Base-by-base conservation (phyloP, 1,139 yeast genomes). In the Zygoascus meyerae region DNA sequence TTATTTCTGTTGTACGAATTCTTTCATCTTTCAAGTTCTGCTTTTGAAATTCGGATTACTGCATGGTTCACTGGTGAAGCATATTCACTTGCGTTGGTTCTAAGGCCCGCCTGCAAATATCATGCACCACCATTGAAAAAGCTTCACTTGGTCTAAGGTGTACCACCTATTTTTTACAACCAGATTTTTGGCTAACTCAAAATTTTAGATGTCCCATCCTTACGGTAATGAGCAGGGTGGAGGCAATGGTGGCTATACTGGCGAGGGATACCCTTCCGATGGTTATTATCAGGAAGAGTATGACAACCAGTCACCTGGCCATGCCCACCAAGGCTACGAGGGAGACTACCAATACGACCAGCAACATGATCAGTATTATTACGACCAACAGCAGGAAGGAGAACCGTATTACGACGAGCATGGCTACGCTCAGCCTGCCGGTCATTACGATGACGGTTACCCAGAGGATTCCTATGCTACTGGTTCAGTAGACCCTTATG, bases 371-470 rank as follows among this genome's bases (percentile, higher is more conserved):
- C 40, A 59, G 40, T 63, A 64, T 34, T 65, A 61, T 52, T 59
- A 64, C 46, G 59, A 63, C 44, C 64, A 63, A 43, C 64, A 63
- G 36, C 59, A 59, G 33, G 51, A 49, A 29, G 60, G 52, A 33
- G 63, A 57, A 48, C 57, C 61, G 42, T 57, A 63, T 48, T 63
- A 62, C 40, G 59, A 55, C 12, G 53, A 48, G 11, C 50, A 55
- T 43, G 46, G 46, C 28, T 28, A 34, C 17, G 40, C 45, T 15
- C 45, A 28, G 16, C 46, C 36, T 62, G 64, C 48, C 64, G 63
- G 40, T 65, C 63, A 64, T 48, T 55, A 59, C 45, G 67, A 62
- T 34, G 65, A 64, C 30, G 65, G 63, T 45, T 65, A 65, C 55
- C 61, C 67, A 14, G 66, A 61, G 26, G 67, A 62, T 36, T 65